These are phyloP conservation scores for Stephanodiscus triporus DNA, from an alignment of 108 stramenopile species.

Conservation along the genomic window DNA sequence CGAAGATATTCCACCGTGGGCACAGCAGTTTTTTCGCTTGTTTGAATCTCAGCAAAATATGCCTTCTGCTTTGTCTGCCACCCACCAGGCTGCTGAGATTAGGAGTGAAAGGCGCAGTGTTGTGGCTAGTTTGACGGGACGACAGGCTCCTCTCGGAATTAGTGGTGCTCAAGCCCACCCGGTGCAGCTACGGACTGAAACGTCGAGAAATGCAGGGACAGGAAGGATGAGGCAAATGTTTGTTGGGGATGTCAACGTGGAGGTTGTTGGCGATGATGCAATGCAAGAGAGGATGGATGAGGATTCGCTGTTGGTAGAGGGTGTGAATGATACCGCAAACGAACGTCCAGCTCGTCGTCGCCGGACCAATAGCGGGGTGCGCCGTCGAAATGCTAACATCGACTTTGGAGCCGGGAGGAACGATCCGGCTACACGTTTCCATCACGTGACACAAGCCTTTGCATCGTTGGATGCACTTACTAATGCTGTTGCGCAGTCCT, in stretches of 20 bases:
- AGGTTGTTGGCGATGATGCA: too few species aligned
- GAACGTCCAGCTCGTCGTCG: neutral
- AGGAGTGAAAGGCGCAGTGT: neutral
- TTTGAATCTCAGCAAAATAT: neutral
- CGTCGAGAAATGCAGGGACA: too few species aligned
- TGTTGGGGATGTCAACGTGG: too few species aligned
- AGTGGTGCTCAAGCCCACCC: too few species aligned
- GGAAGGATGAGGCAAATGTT: too few species aligned
- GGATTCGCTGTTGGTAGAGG: constrained; percentile 1
- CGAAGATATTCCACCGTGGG: neutral
- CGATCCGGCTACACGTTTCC: neutral
- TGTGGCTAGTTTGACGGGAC: neutral
- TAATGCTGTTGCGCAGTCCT: neutral
- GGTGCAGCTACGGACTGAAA: too few species aligned
- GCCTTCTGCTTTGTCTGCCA: neutral
- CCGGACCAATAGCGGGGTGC: neutral
- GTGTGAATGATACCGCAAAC: neutral
- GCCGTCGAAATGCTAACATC: neutral
- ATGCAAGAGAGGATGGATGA: too few species aligned
- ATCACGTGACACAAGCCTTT: neutral
- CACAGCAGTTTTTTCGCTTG: neutral
- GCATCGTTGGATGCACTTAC: constrained; percentile 4
- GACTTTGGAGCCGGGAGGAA: neutral
- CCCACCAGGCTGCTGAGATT: neutral
- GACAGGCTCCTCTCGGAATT: constrained; percentile 5